These are phyloP conservation scores for Sporothrix mexicana DNA, from an alignment of 2,329 filamentous ascomycete genomes.

Conservation along the genomic window DNA sequence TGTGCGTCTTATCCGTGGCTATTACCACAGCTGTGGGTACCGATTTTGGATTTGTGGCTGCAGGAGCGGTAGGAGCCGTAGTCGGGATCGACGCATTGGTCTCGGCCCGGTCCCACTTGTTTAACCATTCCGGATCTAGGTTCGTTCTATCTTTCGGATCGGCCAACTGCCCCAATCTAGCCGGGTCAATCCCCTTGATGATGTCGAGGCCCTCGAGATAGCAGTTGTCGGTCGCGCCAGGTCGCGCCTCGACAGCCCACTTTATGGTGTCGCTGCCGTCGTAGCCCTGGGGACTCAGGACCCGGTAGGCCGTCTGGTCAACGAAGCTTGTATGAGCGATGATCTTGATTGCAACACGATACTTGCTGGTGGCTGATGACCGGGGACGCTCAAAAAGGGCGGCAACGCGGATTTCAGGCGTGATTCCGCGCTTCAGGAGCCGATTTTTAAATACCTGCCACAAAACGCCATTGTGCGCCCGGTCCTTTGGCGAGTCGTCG, in stretches of 20 bases:
- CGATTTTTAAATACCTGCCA: neutral
- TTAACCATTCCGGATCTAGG: neutral
- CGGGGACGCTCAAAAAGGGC: neutral
- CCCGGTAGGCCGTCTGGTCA: neutral
- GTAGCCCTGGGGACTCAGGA: neutral
- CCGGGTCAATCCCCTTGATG: neutral
- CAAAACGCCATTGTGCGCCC: neutral
- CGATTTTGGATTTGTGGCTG: neutral
- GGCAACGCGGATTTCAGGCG: neutral
- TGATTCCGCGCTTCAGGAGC: neutral
- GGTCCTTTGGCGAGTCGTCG: neutral
- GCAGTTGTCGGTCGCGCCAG: neutral
- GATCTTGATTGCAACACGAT: neutral
- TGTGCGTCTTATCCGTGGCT: neutral
- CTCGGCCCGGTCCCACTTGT: slow-evolving; percentile 4
- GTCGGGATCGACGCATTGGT: neutral
- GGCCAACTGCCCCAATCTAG: neutral
- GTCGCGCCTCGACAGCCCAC: neutral
- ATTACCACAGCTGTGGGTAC: neutral
- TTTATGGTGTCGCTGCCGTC: neutral
- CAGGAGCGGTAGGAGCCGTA: neutral
- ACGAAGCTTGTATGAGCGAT: neutral
- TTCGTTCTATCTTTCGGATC: neutral
- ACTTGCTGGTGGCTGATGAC: neutral
- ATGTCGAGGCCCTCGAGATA: neutral